These are phyloP conservation scores for Nigrospora osmanthi DNA, from an alignment of 2,329 filamentous ascomycete species.

Conservation along the genomic window DNA sequence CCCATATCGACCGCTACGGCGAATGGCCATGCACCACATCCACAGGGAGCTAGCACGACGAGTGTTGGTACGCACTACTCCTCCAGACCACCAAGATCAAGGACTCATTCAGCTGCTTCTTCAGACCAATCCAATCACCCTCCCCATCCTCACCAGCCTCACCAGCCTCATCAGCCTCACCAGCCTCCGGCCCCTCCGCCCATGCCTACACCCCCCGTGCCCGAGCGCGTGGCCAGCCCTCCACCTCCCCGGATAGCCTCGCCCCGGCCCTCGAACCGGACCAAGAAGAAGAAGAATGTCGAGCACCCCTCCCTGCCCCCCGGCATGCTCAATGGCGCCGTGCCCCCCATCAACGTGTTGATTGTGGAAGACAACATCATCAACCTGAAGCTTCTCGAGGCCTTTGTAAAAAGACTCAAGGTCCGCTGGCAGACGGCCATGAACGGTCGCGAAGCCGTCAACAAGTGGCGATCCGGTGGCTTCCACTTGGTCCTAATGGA, in stretches of 20 bases:
- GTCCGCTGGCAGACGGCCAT: conserved; percentile 96
- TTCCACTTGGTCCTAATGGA: conserved; percentile 98
- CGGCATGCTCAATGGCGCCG: conserved; percentile 67
- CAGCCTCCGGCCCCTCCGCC: conserved; percentile 38
- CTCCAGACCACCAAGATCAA: conserved; percentile 38
- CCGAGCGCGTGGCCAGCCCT: conserved; percentile 49
- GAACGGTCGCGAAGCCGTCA: conserved; percentile 88
- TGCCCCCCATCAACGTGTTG: conserved; percentile 93
- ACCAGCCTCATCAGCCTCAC: too few relatives aligned
- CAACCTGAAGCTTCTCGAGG: conserved; percentile 86
- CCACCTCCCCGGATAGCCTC: conserved; percentile 36
- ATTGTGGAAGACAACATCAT: conserved; percentile 99
- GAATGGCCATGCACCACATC: conserved; percentile 33
- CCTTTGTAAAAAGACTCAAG: conserved; percentile 91
- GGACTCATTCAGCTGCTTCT: conserved; percentile 49
- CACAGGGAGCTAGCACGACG: conserved; percentile 21
- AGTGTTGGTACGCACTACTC: conserved; percentile 30
- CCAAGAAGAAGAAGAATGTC: conserved; percentile 46
- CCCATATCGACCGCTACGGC: conserved; percentile 52
- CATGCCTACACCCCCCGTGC: conserved; percentile 39
- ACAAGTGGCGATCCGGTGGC: conserved; percentile 85
- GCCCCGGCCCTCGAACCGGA: conserved; percentile 36
- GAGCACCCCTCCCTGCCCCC: conserved; percentile 42
- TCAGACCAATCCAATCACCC: conserved; percentile 41
- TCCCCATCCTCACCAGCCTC: conserved; percentile 1